These are phyloP conservation scores for Westerdykella aurantiaca DNA, from an alignment of 2,329 filamentous ascomycete genomes.

Conservation along the genomic window DNA sequence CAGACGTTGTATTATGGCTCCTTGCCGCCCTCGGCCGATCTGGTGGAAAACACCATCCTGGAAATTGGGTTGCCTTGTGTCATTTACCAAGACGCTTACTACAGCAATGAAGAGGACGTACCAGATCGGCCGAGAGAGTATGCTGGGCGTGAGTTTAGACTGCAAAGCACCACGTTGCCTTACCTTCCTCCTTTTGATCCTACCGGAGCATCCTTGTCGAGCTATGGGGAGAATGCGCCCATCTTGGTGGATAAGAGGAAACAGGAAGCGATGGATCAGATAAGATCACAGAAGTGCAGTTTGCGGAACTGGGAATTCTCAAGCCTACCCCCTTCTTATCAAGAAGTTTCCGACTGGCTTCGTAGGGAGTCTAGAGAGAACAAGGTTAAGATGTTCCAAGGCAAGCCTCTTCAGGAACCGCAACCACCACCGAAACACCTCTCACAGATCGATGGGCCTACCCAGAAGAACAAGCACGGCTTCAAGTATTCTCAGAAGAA, in stretches of 20 bases:
- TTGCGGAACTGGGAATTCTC: constrained; percentile 73
- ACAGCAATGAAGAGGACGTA: constrained; percentile 77
- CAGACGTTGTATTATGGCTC: constrained; percentile 32
- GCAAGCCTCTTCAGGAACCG: constrained; percentile 12
- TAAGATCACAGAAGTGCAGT: constrained; percentile 53
- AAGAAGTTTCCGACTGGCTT: constrained; percentile 67
- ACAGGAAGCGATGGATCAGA: constrained; percentile 48
- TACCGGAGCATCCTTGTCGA: constrained; percentile 52
- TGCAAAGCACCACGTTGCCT: constrained; percentile 68
- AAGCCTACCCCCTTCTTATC: constrained; percentile 60
- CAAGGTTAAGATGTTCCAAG: constrained; percentile 5
- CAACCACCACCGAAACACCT: constrained; percentile 36
- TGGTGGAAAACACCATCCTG: constrained; percentile 54
- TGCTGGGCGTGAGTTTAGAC: constrained; percentile 76
- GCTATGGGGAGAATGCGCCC: constrained; percentile 49
- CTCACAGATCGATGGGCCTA: constrained; percentile 85
- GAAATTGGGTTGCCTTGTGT: constrained; percentile 57
- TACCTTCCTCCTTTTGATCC: constrained; percentile 76
- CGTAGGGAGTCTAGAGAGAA: constrained; percentile 26
- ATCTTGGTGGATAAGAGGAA: constrained; percentile 46
- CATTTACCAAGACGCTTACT: constrained; percentile 80
- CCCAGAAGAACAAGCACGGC: constrained; percentile 72
- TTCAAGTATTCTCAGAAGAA: constrained; percentile 81
- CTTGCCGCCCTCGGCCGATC: constrained; percentile 38
- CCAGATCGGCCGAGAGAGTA: constrained; percentile 74